These are phyloP conservation scores for Floccularia luteovirens DNA, from an alignment of 768 basidiomycete genomes.

Conservation along the genomic window DNA sequence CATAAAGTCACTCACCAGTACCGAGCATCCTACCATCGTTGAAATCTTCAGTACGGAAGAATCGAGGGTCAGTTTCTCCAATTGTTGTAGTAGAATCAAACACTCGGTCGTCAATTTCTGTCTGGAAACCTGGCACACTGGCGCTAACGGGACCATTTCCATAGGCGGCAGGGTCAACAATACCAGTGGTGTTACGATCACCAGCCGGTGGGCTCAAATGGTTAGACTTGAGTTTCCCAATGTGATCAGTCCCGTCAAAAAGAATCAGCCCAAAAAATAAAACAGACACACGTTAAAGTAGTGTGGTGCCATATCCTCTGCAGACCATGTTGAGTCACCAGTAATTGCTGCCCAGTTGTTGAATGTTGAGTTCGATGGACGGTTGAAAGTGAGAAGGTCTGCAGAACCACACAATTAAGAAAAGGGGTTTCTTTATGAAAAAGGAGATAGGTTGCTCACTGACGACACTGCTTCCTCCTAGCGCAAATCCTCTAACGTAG, in stretches of 20 bases:
- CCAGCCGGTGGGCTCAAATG: constrained; percentile 8
- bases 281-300: too few species aligned
- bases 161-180: constrained; percentile 18
- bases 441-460: constrained; percentile 18
- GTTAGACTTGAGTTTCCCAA: constrained; percentile 3
- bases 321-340: constrained; percentile 41
- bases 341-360: constrained; percentile 41
- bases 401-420: too few species aligned
- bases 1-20: background rate
- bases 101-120: constrained; percentile 1
- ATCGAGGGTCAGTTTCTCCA: constrained; percentile 5
- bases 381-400: constrained; percentile 22
- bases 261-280: too few species aligned
- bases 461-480: constrained; percentile 19
- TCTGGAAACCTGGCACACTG: constrained; percentile 2
- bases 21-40: constrained; percentile 5
- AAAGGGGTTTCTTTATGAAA: background rate
- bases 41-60: constrained; percentile 3
- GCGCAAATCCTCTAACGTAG: constrained; percentile 16
- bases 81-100: constrained; percentile 1
- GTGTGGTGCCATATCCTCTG: constrained; percentile 15
- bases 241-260: constrained; percentile 9
- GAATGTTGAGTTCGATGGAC: constrained; percentile 37
- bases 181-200: constrained; percentile 14
- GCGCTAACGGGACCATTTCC: constrained; percentile 6